Evolutionary conservation across 106 monocot genomes (phyloP), one percentile per base, ranked within the genome.

Genomic region (Dendrobium huoshanense): DNA sequence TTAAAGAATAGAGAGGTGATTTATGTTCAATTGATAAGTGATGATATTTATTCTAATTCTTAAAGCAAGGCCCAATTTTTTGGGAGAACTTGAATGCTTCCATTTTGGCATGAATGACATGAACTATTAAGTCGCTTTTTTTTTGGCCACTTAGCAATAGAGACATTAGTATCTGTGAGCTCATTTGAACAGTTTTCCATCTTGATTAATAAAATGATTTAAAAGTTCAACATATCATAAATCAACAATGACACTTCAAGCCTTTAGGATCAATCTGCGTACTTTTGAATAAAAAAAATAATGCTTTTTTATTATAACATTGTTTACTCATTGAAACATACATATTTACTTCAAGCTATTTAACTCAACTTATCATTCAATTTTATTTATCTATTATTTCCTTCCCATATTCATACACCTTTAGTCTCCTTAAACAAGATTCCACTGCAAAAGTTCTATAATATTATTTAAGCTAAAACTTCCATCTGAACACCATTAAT

Each of bases 191-290:
- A 67, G 27, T 67, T 67, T n/a, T 70, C n/a, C 70, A 70, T 4
- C 25, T 33, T 31, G 15, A 70, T 70, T 13, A 70, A 31, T 25
- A 51, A 43, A 44, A 51, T 22, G 70, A 40, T 73, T 5, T 77
- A 0, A 43, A 17, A 20, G 80, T 72, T 31, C 19, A 31, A 27
- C 29, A 67, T 51, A 67, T 77, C 51, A n/a, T n/a, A n/a, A n/a
- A n/a, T n/a, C n/a, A n/a, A n/a, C n/a, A n/a, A 73, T 90, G 90
- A 72, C 81, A 92, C 76, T 86, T 78, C 0, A 92, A 7, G 19
- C 90, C 92, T 76, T 90, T 87, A 18, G 86, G 85, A 84, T 93
- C 90, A 3, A 88, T 67, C 22, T n/a, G n/a, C n/a, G n/a, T n/a
- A n/a, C n/a, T n/a, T 61, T 61, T n/a, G 4, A 61, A 61, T 61